phyloP scores from a whole-genome alignment of 345 rosid genomes.

The Eucalyptus grandis region DNA sequence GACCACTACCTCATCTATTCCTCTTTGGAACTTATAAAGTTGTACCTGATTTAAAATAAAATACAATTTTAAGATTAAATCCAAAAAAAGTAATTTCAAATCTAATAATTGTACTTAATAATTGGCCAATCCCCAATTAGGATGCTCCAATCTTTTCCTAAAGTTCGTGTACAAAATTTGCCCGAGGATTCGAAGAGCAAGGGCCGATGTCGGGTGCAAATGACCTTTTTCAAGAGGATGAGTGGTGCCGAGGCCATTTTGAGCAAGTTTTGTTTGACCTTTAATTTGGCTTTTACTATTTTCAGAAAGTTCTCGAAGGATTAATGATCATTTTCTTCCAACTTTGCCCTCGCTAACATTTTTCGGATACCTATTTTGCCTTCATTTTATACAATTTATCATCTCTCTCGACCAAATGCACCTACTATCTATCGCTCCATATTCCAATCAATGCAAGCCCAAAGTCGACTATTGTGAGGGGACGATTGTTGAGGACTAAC shows the following conservation, averaged over 20 bases:
- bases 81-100: background rate
- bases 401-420: background rate
- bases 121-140: background rate
- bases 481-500: background rate
- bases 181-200: background rate
- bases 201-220: too few species aligned
- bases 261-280: background rate
- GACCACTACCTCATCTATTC: too few species aligned
- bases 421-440: background rate
- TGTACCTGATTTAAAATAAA: background rate
- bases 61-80: background rate
- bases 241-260: background rate
- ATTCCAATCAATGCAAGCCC: background rate
- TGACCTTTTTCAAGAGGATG: too few species aligned
- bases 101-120: background rate
- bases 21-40: background rate
- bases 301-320: background rate
- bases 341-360: background rate
- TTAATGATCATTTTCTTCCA: background rate
- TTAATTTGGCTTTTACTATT: background rate
- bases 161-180: background rate
- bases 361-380: background rate
- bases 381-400: fast-evolving
- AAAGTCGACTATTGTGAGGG: too few species aligned
- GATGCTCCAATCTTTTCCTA: background rate